A percentile compares a stretch with the other conserved stretches of the same genome.
Evolutionary conservation across 169 alveolate species (phyloP).

Genomic region (Plasmodium knowlesi): DNA sequence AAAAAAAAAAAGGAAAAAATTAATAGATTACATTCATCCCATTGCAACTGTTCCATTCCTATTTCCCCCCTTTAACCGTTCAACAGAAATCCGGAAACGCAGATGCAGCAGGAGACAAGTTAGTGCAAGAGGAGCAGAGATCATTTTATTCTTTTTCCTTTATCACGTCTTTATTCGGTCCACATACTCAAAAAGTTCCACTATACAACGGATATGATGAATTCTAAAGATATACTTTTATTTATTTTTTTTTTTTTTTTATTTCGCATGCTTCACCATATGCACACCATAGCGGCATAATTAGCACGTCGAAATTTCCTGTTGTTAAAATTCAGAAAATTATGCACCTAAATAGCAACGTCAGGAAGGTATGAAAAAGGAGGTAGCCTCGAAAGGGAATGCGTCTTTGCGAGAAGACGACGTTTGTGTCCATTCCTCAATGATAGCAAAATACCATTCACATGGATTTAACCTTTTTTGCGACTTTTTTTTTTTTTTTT

Average conservation of each 20-base stretch:
- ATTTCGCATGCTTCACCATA: not conserved
- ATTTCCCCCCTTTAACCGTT: not conserved
- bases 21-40: not conserved
- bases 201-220: not conserved
- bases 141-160: slow-evolving; percentile 2
- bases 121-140: not conserved
- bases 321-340: slow-evolving; percentile 46
- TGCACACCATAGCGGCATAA: slow-evolving; percentile 1
- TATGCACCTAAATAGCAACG: slow-evolving; percentile 53
- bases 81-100: slow-evolving; percentile 27
- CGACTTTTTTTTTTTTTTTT: too few relatives aligned
- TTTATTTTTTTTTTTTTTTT: not conserved
- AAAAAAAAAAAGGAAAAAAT: not conserved
- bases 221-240: not conserved
- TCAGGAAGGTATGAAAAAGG: slow-evolving; percentile 25
- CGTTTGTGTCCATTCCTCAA: not conserved
- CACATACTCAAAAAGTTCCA: not conserved
- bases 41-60: not conserved
- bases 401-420: not conserved
- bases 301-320: slow-evolving; percentile 33
- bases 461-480: not conserved
- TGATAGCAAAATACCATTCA: not conserved
- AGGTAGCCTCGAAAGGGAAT: not conserved
- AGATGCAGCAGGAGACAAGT: slow-evolving; percentile 11
- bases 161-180: not conserved